Base-by-base conservation (phyloP, 495 filamentous ascomycete species). In the Podospora anserina region DNA sequence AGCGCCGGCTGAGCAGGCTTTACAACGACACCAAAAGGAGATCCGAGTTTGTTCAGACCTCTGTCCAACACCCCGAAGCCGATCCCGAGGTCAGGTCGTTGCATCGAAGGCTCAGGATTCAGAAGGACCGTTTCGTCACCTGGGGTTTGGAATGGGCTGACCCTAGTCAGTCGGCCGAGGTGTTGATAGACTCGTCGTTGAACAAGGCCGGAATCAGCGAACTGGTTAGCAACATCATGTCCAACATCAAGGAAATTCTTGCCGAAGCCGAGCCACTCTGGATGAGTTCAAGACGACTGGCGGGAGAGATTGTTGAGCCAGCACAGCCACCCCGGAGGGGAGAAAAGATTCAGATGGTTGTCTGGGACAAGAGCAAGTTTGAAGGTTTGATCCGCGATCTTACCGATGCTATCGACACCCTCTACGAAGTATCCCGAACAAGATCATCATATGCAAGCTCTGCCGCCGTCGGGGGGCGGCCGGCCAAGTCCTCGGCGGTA, bases 81-180 rank as follows among this genome's bases (percentile, higher is more conserved):
- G 84, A 85, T 65, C 85, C 85, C 59, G 84, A 88, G 70, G 80
- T 87, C 73, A 80, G 84, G 74, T 78, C 81, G 30, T 75, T 86
- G 11, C 84, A 88, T 73, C 83, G 85, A 64, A 86, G 87, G 75
- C 77, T 87, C 28, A 82, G 84, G 63, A 86, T 89, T 74, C 88
- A 91, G 75, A 90, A 90, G 75, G 87, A 90, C 78, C 82, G 94
- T 34, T 81, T 97, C 69, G 87, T 94, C 60, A 89, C 89, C 54
- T 97, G 94, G 94, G 94, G 92, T 2, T 80, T 96, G 66, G 91
- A 94, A 75, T 97, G 94, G 94, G 94, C 88, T 63, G 92, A 95
- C 72, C 82, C 84, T 4, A 79, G 77, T 69, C 84, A 86, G 74
- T 81, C 83, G 58, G 87, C 90, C 70, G 92, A 91, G 70, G 72